Evolutionary conservation across 495 filamentous ascomycete genomes (phyloP).

Genomic region (Cudoniella acicularis): DNA sequence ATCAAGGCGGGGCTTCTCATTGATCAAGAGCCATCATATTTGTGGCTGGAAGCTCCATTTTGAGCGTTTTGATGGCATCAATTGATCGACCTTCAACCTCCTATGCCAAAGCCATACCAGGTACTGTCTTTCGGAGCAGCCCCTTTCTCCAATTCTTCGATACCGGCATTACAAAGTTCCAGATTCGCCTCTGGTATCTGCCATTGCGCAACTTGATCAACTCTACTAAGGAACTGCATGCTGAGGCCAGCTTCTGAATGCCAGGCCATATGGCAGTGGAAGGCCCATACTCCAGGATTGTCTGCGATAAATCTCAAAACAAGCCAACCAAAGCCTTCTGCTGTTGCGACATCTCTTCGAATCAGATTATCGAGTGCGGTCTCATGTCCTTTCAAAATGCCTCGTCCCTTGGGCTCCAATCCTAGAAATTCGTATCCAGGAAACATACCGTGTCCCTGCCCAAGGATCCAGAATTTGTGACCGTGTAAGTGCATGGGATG

Average conservation of each 20-base stretch:
- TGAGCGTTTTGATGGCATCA: background rate
- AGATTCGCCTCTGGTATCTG: conserved; percentile 39
- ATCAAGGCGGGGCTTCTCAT: too few relatives aligned
- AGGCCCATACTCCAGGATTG: conserved; percentile 46
- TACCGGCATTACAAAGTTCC: conserved; percentile 24
- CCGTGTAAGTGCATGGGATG: conserved; percentile 69
- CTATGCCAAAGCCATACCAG: conserved; percentile 23
- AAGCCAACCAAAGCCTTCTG: conserved; percentile 45
- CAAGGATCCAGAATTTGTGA: conserved; percentile 55
- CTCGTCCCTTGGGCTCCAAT: conserved; percentile 16
- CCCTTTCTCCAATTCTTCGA: conserved; percentile 22
- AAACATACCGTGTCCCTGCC: conserved; percentile 50
- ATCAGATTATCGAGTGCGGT: conserved; percentile 39
- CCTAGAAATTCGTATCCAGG: conserved; percentile 32
- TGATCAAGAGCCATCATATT: too few relatives aligned
- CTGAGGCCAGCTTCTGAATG: conserved; percentile 55
- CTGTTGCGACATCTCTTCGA: conserved; percentile 56
- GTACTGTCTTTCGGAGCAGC: conserved; percentile 17
- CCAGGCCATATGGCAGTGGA: conserved; percentile 56
- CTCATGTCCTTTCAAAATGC: conserved; percentile 12
- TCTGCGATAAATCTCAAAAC: conserved; percentile 50
- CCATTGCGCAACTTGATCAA: conserved; percentile 41
- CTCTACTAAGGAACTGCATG: conserved; percentile 54
- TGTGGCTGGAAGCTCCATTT: background rate
- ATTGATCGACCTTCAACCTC: conserved; percentile 7